A percentile compares a stretch with the other conserved stretches of the same genome.
Conservation (phyloP, 2,329 filamentous ascomycete genomes). For the Sclerotinia nivalis region DNA sequence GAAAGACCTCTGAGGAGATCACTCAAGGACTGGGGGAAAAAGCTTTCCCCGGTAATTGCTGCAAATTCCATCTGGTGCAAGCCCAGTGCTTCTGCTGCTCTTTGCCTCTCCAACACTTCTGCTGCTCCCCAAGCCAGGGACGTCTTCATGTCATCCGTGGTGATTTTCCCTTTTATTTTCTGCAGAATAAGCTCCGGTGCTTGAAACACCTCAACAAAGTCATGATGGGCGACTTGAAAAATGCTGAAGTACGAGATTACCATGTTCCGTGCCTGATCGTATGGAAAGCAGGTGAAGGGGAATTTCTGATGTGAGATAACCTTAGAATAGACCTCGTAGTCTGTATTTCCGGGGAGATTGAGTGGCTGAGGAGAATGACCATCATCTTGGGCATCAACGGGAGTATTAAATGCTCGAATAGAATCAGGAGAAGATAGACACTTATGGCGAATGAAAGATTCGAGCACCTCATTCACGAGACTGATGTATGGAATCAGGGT, state of each 20-base stretch:
- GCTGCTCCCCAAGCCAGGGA: background rate
- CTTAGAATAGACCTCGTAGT: conserved; percentile 4
- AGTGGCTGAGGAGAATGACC: background rate
- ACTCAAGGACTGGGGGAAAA: background rate
- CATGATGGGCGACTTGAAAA: background rate
- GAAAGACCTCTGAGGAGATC: background rate
- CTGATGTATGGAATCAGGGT: background rate
- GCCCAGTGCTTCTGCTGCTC: background rate
- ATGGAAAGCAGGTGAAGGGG: background rate
- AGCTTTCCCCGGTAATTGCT: background rate
- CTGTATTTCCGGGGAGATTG: background rate
- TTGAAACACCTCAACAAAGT: background rate
- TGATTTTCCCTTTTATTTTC: background rate
- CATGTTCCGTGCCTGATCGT: background rate
- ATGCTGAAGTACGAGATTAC: background rate
- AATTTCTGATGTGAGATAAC: background rate
- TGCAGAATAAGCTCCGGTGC: background rate
- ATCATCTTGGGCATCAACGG: background rate
- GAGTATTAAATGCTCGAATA: background rate
- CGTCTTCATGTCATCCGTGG: background rate
- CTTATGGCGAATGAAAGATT: background rate
- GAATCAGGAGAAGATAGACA: background rate
- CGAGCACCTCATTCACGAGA: conserved; percentile 2
- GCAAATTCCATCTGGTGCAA: background rate
- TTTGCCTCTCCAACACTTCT: background rate